A percentile compares a stretch with the other conserved stretches of the same genome.
Conservation (phyloP, 306 rosid species). For the Begonia masoniana region DNA sequence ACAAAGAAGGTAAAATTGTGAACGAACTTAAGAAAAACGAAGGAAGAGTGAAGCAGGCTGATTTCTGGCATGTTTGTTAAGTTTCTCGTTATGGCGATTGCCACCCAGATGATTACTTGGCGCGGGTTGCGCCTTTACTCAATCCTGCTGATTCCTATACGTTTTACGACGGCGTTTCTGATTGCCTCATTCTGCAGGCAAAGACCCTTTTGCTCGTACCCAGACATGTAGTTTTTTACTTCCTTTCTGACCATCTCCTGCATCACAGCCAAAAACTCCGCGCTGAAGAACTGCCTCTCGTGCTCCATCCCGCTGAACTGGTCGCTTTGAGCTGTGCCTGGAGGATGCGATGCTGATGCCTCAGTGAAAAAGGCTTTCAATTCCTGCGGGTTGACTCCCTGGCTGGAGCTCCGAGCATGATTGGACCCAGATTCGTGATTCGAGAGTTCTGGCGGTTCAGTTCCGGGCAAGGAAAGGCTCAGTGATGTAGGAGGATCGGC, state of each 20-base stretch:
- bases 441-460: conserved; percentile 12
- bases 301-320: conserved; percentile 4
- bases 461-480: conserved; percentile 57
- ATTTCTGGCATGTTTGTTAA: not conserved
- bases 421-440: conserved; percentile 8
- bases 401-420: conserved; percentile 2
- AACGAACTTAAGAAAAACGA: too few species aligned
- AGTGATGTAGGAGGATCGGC: conserved; percentile 61
- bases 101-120: too few species aligned
- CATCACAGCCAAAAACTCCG: conserved; percentile 52
- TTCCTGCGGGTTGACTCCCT: not conserved
- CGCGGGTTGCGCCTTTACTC: conserved; percentile 17
- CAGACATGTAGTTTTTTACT: conserved; percentile 68
- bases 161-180: conserved; percentile 43
- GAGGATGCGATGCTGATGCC: not conserved
- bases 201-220: conserved; percentile 44
- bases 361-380: not conserved
- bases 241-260: conserved; percentile 76
- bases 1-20: conserved; percentile 5
- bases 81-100: not conserved
- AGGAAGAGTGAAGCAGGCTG: not conserved
- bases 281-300: conserved; percentile 44
- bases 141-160: conserved; percentile 42
- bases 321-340: not conserved
- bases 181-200: conserved; percentile 42